These are phyloP conservation scores for Microdochium paspali DNA, from an alignment of 2,329 filamentous ascomycete species.

Conservation along the genomic window DNA sequence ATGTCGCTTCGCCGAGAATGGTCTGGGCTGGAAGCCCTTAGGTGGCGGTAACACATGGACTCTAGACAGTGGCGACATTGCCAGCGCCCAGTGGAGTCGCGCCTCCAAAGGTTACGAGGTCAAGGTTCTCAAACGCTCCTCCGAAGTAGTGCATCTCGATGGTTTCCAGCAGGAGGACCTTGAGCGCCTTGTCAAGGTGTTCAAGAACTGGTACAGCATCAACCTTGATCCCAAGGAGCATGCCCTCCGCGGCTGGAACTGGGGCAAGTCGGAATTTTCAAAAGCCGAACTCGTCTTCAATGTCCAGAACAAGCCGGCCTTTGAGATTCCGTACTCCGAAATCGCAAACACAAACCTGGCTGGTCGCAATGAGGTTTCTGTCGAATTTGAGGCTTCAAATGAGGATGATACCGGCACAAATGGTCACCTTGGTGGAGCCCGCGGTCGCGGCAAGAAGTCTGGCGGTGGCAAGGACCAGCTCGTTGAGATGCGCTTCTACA, in stretches of 20 bases:
- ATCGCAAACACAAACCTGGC: conserved; percentile 97
- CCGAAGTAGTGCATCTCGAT: conserved; percentile 84
- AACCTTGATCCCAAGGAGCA: conserved; percentile 90
- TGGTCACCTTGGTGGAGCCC: conserved; percentile 63
- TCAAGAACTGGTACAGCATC: conserved; percentile 97
- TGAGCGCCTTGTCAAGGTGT: conserved; percentile 81
- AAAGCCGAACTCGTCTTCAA: conserved; percentile 95
- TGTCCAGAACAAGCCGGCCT: conserved; percentile 91
- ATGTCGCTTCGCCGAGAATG: conserved; percentile 89
- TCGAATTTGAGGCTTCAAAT: conserved; percentile 76
- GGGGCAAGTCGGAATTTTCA: conserved; percentile 95
- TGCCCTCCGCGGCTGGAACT: conserved; percentile 94
- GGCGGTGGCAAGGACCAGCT: conserved; percentile 85
- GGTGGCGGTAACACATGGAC: conserved; percentile 88
- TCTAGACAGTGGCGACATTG: conserved; percentile 77
- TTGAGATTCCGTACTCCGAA: conserved; percentile 94
- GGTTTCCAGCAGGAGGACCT: conserved; percentile 92
- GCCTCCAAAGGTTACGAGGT: conserved; percentile 88
- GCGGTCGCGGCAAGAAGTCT: conserved; percentile 75
- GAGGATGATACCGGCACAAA: conserved; percentile 65
- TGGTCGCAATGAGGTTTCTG: conserved; percentile 93
- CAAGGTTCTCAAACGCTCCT: conserved; percentile 78
- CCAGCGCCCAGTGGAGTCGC: conserved; percentile 85
- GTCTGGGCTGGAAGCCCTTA: conserved; percentile 89
- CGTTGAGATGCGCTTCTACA: conserved; percentile 98